Evolutionary conservation across 495 filamentous ascomycete genomes (phyloP).

Genomic region (Chaetomium fimeti): DNA sequence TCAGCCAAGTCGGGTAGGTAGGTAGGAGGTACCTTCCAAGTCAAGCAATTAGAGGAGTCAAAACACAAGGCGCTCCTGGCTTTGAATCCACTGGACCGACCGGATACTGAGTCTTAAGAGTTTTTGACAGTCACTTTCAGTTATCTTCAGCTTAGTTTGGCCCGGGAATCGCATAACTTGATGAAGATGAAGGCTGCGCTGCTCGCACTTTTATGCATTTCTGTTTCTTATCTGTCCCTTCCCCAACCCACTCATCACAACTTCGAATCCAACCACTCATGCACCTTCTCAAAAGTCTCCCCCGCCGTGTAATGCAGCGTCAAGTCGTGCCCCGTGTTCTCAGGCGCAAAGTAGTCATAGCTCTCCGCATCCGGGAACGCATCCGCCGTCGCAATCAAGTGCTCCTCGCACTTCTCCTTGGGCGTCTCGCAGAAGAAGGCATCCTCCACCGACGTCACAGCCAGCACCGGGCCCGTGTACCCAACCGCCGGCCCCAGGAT

Average conservation of each 20-base stretch:
- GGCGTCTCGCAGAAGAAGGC: constrained; percentile 14
- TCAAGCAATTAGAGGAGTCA: too few species aligned
- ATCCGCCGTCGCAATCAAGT: neutral
- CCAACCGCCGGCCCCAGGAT: constrained; percentile 6
- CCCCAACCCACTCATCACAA: neutral
- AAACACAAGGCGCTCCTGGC: too few species aligned
- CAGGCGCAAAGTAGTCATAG: constrained; percentile 5
- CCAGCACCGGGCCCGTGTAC: constrained; percentile 12
- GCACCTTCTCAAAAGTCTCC: neutral
- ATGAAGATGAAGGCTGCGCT: too few species aligned
- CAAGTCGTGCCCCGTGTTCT: constrained; percentile 15
- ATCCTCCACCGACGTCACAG: constrained; percentile 16
- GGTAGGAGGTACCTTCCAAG: too few species aligned
- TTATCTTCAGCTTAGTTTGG: too few species aligned
- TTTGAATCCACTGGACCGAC: too few species aligned
- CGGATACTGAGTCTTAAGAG: too few species aligned
- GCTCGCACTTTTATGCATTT: too few species aligned
- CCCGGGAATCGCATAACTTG: too few species aligned
- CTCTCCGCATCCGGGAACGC: constrained; percentile 7
- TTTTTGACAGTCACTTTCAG: too few species aligned
- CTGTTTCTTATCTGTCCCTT: neutral
- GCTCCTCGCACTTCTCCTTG: constrained; percentile 8
- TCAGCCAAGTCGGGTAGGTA: too few species aligned
- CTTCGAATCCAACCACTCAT: constrained; percentile 1
- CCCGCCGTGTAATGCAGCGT: constrained; percentile 22